These are phyloP conservation scores for Suillus decipiens DNA, from an alignment of 768 basidiomycete genomes.

Conservation along the genomic window DNA sequence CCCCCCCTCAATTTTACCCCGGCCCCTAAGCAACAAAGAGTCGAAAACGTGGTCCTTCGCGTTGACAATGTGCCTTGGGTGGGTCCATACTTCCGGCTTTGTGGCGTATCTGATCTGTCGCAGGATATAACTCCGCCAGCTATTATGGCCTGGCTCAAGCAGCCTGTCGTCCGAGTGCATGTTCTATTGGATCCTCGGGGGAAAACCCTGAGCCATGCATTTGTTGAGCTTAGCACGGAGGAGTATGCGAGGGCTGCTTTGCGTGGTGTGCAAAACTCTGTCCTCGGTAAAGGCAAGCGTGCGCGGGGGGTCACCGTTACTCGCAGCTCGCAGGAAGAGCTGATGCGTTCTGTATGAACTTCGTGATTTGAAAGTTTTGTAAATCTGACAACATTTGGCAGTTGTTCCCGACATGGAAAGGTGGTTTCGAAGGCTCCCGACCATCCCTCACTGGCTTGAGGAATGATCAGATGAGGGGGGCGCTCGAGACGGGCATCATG, in stretches of 20 bases:
- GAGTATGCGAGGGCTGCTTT: slow-evolving; percentile 67
- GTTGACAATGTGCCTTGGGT: slow-evolving; percentile 94
- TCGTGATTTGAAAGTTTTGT: neutral
- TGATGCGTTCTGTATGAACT: slow-evolving; percentile 72
- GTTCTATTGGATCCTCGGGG: slow-evolving; percentile 80
- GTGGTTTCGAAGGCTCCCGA: slow-evolving; percentile 65
- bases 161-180: slow-evolving; percentile 64
- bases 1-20: slow-evolving; percentile 16
- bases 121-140: slow-evolving; percentile 85
- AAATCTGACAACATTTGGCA: slow-evolving; percentile 28
- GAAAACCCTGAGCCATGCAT: slow-evolving; percentile 85
- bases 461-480: slow-evolving; percentile 56
- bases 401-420: slow-evolving; percentile 83
- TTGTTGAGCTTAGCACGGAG: slow-evolving; percentile 68
- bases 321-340: slow-evolving; percentile 74
- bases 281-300: slow-evolving; percentile 75
- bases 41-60: slow-evolving; percentile 63
- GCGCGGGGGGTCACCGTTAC: slow-evolving; percentile 86
- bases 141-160: slow-evolving; percentile 68
- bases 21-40: slow-evolving; percentile 17
- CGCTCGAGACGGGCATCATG: slow-evolving; percentile 65
- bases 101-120: slow-evolving; percentile 15
- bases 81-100: slow-evolving; percentile 26
- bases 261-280: slow-evolving; percentile 50
- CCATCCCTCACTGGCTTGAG: slow-evolving; percentile 69